A percentile compares a stretch with the other conserved stretches of the same genome.
phyloP scores from a whole-genome alignment of 805 yeast species.

The Huiozyma naganishii region DNA sequence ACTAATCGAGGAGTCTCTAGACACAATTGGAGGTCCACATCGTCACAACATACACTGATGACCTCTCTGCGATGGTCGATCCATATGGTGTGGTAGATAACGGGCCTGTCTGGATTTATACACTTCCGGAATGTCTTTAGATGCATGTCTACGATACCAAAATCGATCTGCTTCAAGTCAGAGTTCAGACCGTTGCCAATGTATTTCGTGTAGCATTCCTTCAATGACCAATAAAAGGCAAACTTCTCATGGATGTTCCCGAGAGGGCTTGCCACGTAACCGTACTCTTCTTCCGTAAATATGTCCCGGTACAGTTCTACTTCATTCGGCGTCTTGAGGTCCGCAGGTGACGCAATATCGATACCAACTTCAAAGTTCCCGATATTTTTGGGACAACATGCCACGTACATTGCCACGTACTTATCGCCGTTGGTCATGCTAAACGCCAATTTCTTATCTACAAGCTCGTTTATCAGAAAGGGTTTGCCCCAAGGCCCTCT shows the following conservation, averaged over 20 bases:
- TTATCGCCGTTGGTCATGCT: slow-evolving; percentile 52
- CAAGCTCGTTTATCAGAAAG: slow-evolving; percentile 13
- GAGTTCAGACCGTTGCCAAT: slow-evolving; percentile 49
- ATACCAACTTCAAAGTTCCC: slow-evolving; percentile 26
- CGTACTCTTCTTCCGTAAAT: slow-evolving; percentile 30
- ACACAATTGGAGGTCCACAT: background rate
- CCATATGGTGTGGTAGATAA: slow-evolving; percentile 19
- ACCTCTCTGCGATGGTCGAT: slow-evolving; percentile 8
- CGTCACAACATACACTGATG: slow-evolving; percentile 9
- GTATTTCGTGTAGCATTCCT: slow-evolving; percentile 64
- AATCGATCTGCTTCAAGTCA: slow-evolving; percentile 23
- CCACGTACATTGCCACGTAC: slow-evolving; percentile 33
- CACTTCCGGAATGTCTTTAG: background rate
- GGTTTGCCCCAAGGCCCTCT: slow-evolving; percentile 51
- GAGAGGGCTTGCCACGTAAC: slow-evolving; percentile 18
- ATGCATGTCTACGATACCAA: slow-evolving; percentile 5
- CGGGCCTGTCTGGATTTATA: slow-evolving; percentile 4
- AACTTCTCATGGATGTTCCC: slow-evolving; percentile 22
- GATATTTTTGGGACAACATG: slow-evolving; percentile 16
- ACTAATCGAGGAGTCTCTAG: too few species aligned
- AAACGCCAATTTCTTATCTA: slow-evolving; percentile 29
- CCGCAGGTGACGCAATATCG: slow-evolving; percentile 35
- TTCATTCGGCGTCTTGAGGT: slow-evolving; percentile 9
- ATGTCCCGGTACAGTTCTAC: slow-evolving; percentile 34
- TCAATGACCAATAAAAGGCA: slow-evolving; percentile 65